A percentile compares a stretch with the other conserved stretches of the same genome.
These are phyloP conservation scores for Xylaria sp. DNA, from an alignment of 2,329 filamentous ascomycete genomes.

Conservation along the genomic window DNA sequence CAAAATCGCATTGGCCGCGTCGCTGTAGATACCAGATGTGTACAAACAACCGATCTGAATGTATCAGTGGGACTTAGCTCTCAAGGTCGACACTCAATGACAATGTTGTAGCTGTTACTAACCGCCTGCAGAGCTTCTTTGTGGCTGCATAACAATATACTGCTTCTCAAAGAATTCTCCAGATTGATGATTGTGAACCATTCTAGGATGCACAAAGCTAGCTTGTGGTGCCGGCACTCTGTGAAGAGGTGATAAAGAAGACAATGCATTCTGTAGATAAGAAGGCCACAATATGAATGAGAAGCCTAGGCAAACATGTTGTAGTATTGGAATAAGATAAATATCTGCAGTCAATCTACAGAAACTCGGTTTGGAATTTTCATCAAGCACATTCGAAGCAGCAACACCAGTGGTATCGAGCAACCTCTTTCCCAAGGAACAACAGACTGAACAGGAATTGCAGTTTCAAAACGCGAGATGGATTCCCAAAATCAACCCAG, in stretches of 20 bases:
- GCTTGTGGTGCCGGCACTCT: no score
- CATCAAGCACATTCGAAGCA: background rate
- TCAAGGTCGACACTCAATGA: no score
- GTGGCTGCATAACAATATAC: background rate
- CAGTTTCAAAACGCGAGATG: background rate
- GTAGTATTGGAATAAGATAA: background rate
- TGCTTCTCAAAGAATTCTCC: background rate
- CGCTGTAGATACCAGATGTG: no score
- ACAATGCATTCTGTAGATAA: background rate
- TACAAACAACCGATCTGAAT: no score
- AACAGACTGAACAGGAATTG: background rate
- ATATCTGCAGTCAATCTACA: background rate
- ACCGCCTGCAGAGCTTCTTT: background rate
- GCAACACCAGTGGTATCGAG: background rate
- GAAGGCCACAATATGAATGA: background rate
- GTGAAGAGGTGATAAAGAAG: background rate
- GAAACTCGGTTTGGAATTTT: background rate
- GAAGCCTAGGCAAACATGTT: background rate
- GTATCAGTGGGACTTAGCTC: no score
- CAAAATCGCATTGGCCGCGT: no score
- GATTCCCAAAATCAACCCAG: background rate
- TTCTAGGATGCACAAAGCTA: background rate
- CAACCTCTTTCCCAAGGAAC: background rate
- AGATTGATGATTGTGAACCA: background rate
- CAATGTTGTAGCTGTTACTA: no score